Conservation (phyloP, 2,329 filamentous ascomycete species). For the Fusarium pseudonygamai region DNA sequence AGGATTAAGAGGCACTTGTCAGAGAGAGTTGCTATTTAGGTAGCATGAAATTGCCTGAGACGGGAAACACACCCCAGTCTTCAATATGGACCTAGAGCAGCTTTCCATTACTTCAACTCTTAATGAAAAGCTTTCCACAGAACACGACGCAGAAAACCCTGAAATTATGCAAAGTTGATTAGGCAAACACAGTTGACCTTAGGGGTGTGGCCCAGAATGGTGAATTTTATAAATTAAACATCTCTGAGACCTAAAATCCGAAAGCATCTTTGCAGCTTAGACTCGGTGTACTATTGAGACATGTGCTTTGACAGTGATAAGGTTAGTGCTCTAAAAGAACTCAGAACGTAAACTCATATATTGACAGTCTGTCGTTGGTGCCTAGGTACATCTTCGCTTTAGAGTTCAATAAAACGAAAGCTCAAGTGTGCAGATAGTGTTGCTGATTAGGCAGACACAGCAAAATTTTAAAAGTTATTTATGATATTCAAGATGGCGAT, state of each 20-base stretch:
- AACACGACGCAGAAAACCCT: fast-evolving
- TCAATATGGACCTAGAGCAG: not conserved
- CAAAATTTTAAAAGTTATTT: not conserved
- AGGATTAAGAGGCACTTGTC: no score
- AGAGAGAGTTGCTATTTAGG: not conserved
- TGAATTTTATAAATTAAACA: fast-evolving
- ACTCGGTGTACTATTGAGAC: fast-evolving
- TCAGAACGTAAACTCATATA: fast-evolving
- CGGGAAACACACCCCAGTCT: not conserved
- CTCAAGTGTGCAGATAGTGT: fast-evolving
- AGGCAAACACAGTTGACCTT: fast-evolving
- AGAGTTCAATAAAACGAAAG: fast-evolving
- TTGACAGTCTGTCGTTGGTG: fast-evolving
- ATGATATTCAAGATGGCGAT: not conserved
- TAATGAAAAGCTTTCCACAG: not conserved
- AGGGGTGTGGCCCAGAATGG: fast-evolving
- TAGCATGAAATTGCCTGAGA: no score
- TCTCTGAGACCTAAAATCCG: fast-evolving
- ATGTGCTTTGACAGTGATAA: fast-evolving
- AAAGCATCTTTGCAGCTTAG: not conserved
- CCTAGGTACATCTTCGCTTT: not conserved
- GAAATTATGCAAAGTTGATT: fast-evolving
- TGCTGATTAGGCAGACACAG: not conserved
- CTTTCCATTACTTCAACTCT: fast-evolving
- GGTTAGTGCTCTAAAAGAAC: not conserved